phyloP scores from a whole-genome alignment of 179 eudicot genomes.

The Vitellaria paradoxa region DNA sequence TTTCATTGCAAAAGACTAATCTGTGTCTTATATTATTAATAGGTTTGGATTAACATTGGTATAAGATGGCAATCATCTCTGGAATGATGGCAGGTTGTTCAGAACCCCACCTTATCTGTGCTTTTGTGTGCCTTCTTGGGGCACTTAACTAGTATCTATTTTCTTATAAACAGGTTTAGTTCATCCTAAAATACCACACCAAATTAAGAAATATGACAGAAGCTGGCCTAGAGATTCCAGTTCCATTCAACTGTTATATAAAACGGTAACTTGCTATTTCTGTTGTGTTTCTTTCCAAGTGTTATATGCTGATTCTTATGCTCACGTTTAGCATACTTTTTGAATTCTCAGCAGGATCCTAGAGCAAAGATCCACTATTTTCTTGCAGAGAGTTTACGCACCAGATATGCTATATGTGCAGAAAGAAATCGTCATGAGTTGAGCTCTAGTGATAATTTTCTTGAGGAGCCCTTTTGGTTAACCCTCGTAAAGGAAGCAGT shows the following conservation, averaged over 20 bases:
- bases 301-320: neutral
- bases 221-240: conserved; percentile 10
- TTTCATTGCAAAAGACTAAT: neutral
- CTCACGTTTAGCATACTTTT: neutral
- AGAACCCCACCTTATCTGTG: neutral
- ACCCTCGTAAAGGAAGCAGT: conserved; percentile 13
- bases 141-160: neutral
- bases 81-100: conserved; percentile 5
- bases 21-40: neutral
- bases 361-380: conserved; percentile 9
- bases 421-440: conserved; percentile 19
- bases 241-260: conserved; percentile 7
- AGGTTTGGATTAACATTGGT: neutral
- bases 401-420: conserved; percentile 1
- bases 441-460: conserved; percentile 14
- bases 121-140: neutral
- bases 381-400: neutral
- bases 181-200: conserved; percentile 11
- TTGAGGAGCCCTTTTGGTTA: conserved; percentile 27
- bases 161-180: conserved; percentile 9
- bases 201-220: conserved; percentile 13
- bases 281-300: neutral
- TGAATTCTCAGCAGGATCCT: conserved; percentile 10
- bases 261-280: conserved; percentile 15
- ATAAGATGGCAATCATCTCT: conserved; percentile 9